A percentile compares a stretch with the other conserved stretches of the same genome.
These are phyloP conservation scores for Sporobolus alterniflorus DNA, from an alignment of 202 grass and related monocot species.

Conservation along the genomic window DNA sequence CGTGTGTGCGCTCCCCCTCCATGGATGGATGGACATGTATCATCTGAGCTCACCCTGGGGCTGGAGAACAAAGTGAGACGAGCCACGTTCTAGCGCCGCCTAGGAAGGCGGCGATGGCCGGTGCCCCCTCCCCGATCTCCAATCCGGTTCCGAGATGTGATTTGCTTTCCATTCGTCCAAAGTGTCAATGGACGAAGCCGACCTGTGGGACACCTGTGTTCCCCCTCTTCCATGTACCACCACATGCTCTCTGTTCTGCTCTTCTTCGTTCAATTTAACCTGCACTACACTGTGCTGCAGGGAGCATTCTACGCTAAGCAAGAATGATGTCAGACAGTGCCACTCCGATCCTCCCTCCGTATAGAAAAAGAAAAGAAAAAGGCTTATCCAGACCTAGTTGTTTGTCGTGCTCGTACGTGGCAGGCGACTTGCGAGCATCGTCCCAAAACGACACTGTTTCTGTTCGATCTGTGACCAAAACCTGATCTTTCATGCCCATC, in stretches of 20 bases:
- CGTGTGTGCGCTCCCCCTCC: too few species aligned
- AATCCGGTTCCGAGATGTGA: too few species aligned
- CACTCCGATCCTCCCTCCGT: background rate
- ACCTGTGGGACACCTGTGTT: conserved; percentile 48
- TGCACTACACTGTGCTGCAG: background rate
- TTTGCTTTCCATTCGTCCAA: background rate
- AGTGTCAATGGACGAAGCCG: conserved; percentile 40
- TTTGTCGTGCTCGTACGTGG: background rate
- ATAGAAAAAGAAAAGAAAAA: background rate
- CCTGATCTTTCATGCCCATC: conserved; percentile 8
- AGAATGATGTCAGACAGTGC: background rate
- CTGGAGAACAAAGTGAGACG: background rate
- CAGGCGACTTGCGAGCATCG: background rate
- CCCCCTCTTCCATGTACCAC: background rate
- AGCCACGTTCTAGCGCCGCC: conserved; percentile 5
- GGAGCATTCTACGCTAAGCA: background rate
- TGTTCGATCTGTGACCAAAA: background rate
- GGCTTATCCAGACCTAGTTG: background rate
- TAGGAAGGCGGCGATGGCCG: background rate
- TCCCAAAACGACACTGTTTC: too few species aligned
- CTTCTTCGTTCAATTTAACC: background rate
- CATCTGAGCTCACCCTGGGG: too few species aligned
- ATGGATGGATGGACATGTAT: background rate
- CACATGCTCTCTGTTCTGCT: background rate
- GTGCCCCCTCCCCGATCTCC: background rate